phyloP scores from a whole-genome alignment of 495 filamentous ascomycete genomes.

The Penicillium soppii region DNA sequence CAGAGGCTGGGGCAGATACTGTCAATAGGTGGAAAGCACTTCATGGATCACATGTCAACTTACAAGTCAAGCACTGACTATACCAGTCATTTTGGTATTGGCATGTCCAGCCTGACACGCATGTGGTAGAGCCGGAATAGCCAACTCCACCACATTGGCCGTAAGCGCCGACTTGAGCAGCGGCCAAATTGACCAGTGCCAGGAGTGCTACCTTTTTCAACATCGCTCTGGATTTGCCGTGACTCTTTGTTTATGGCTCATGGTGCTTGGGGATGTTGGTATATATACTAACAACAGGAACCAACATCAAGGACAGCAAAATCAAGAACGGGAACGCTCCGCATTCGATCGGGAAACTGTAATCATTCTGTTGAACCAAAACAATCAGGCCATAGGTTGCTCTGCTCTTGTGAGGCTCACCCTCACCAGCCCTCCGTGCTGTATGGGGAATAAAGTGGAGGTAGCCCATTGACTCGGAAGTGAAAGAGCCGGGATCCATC shows the following conservation, averaged over 20 bases:
- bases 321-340: constrained; percentile 8
- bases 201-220: constrained; percentile 13
- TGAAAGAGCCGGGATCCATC: not conserved
- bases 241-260: too few species aligned
- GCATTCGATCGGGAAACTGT: constrained; percentile 8
- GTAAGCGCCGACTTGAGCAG: constrained; percentile 28
- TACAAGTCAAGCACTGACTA: constrained; percentile 35
- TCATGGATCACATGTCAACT: too few species aligned
- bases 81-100: constrained; percentile 36
- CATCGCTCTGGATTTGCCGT: not conserved
- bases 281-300: too few species aligned
- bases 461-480: not conserved
- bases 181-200: constrained; percentile 19
- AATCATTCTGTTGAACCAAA: not conserved
- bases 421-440: constrained; percentile 9
- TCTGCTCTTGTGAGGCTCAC: not conserved
- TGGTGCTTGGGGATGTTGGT: not conserved
- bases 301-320: not conserved
- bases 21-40: not conserved
- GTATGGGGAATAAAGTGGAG: constrained; percentile 13
- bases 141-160: constrained; percentile 36
- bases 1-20: not conserved
- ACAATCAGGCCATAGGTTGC: not conserved
- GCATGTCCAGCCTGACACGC: constrained; percentile 32
- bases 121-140: constrained; percentile 27